phyloP scores from a whole-genome alignment of 1,139 yeast species.

The Saccharomyces hybrid region DNA sequence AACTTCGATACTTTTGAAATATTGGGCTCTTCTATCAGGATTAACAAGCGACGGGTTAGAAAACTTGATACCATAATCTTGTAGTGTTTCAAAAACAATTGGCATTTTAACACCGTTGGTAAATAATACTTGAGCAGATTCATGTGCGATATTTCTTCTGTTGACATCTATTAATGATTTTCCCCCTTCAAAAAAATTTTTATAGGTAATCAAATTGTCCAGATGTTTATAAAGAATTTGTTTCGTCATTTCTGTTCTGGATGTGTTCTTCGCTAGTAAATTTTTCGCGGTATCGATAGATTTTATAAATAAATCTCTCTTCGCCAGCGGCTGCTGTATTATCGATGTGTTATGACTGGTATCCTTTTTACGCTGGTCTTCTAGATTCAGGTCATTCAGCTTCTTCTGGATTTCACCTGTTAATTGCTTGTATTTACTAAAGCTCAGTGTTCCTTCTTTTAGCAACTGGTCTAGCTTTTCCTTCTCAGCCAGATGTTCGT shows the following conservation, averaged over 20 bases:
- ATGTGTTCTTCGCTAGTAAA: conserved; percentile 15
- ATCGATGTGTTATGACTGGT: neutral
- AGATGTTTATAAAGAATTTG: conserved; percentile 15
- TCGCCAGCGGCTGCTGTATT: conserved; percentile 1
- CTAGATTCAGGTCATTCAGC: conserved; percentile 11
- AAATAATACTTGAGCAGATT: conserved; percentile 21
- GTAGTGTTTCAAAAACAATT: conserved; percentile 20
- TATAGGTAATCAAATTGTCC: conserved; percentile 15
- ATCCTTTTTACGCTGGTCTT: conserved; percentile 2
- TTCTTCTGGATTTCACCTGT: conserved; percentile 12
- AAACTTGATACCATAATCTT: conserved; percentile 23
- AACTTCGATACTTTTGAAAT: conserved; percentile 21
- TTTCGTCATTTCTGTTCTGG: conserved; percentile 20
- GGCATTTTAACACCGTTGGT: conserved; percentile 31
- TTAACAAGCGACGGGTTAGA: conserved; percentile 11
- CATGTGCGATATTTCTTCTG: conserved; percentile 13
- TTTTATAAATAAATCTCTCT: conserved; percentile 14
- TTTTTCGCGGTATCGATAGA: conserved; percentile 22
- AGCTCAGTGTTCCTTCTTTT: conserved; percentile 13
- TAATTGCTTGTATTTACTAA: conserved; percentile 6
- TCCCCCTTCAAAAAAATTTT: conserved; percentile 18
- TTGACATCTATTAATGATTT: conserved; percentile 6
- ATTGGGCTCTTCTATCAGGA: conserved; percentile 22
- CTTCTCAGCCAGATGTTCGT: conserved; percentile 14
- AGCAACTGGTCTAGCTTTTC: conserved; percentile 13